These are phyloP conservation scores for Penicillium vulpinum DNA, from an alignment of 2,329 filamentous ascomycete genomes.

Conservation along the genomic window DNA sequence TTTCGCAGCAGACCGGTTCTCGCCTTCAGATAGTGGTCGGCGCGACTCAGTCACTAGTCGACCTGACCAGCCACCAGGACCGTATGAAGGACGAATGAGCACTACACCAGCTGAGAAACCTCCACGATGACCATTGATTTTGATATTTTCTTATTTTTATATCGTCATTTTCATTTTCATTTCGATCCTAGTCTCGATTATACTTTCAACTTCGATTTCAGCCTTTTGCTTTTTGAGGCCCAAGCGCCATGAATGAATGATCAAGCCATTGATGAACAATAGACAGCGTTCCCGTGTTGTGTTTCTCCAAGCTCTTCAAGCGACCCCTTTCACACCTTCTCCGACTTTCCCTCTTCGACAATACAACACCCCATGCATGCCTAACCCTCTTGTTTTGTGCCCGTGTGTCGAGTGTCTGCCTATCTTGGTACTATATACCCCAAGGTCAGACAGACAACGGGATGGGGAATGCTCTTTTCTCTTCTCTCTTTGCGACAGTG, in stretches of 20 bases:
- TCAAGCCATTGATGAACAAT: conserved; percentile 32
- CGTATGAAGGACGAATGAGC: conserved; percentile 23
- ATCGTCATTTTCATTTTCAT: conserved; percentile 6
- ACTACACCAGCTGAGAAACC: conserved; percentile 18
- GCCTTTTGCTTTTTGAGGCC: conserved; percentile 2
- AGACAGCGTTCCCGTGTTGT: conserved; percentile 29
- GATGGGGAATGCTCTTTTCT: not conserved
- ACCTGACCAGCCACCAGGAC: conserved; percentile 23
- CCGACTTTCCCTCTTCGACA: not conserved
- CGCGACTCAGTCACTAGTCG: conserved; percentile 26
- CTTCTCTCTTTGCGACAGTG: conserved; percentile 1
- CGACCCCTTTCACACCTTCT: conserved; percentile 3
- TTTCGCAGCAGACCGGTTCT: conserved; percentile 25
- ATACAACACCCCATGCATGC: not conserved
- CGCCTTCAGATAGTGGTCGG: conserved; percentile 27
- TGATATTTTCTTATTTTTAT: conserved; percentile 6
- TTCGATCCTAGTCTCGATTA: not conserved
- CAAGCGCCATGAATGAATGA: conserved; percentile 24
- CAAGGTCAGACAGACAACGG: not conserved
- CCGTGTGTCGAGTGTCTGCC: no score
- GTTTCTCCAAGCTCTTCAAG: conserved; percentile 10
- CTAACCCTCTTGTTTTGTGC: not conserved
- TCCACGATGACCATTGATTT: conserved; percentile 5
- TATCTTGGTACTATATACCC: not conserved
- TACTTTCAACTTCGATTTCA: conserved; percentile 3